Evolutionary conservation across 2,329 filamentous ascomycete genomes (phyloP).

Genomic region (Aspergillus sp.): DNA sequence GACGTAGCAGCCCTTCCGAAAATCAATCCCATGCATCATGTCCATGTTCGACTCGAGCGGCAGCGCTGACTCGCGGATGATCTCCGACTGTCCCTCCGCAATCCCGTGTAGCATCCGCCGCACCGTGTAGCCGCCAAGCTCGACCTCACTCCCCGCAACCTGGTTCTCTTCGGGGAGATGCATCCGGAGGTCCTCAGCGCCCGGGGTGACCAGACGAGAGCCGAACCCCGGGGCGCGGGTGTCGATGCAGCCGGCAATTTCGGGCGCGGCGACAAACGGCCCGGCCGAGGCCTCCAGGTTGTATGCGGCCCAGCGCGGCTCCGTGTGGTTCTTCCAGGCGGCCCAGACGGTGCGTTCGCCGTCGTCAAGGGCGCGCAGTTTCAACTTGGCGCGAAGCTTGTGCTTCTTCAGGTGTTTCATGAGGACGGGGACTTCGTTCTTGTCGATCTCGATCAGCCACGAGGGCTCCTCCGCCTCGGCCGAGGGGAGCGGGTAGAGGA

Average conservation of each 20-base stretch:
- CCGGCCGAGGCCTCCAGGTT: slow-evolving; percentile 34
- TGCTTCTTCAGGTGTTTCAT: slow-evolving; percentile 77
- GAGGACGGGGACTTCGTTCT: slow-evolving; percentile 60
- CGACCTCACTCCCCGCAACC: slow-evolving; percentile 48
- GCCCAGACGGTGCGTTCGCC: slow-evolving; percentile 71
- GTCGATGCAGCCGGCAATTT: slow-evolving; percentile 37
- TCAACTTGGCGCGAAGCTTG: slow-evolving; percentile 79
- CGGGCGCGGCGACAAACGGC: slow-evolving; percentile 27
- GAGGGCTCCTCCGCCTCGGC: slow-evolving; percentile 33
- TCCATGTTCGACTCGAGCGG: slow-evolving; percentile 91
- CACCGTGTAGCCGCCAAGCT: slow-evolving; percentile 66
- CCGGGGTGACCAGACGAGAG: slow-evolving; percentile 38
- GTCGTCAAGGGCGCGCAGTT: slow-evolving; percentile 63
- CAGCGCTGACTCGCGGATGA: slow-evolving; percentile 67
- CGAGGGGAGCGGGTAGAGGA: slow-evolving; percentile 69
- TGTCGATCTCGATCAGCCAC: slow-evolving; percentile 83
- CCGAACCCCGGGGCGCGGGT: slow-evolving; percentile 42
- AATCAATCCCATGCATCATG: slow-evolving; percentile 80
- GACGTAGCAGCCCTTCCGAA: slow-evolving; percentile 94
- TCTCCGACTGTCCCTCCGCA: slow-evolving; percentile 79
- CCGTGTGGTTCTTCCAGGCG: slow-evolving; percentile 62
- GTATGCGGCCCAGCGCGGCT: slow-evolving; percentile 38
- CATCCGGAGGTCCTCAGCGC: slow-evolving; percentile 31
- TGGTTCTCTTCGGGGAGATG: slow-evolving; percentile 32
- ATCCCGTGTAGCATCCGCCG: slow-evolving; percentile 78